phyloP scores from a whole-genome alignment of 306 rosid genomes.

The Trifolium subterraneum region DNA sequence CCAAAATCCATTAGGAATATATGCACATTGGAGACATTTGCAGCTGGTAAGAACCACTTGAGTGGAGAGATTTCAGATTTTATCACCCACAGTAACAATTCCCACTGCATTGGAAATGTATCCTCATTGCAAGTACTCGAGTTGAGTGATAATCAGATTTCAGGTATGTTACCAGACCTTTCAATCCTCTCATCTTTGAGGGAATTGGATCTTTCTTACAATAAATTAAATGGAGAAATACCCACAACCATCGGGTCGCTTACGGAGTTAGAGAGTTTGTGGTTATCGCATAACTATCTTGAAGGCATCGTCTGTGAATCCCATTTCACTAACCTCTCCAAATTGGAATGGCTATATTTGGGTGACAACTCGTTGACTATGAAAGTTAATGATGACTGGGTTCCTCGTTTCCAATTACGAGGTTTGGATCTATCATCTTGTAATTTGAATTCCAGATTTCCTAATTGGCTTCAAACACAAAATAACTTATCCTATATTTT shows the following conservation, averaged over 20 bases:
- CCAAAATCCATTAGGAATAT: conserved; percentile 31
- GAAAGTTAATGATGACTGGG: conserved; percentile 1
- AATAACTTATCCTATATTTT: rapidly evolving
- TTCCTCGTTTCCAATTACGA: conserved; percentile 30
- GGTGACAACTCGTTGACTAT: background rate
- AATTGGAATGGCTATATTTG: rapidly evolving
- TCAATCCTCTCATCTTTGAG: conserved; percentile 5
- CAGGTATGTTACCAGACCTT: conserved; percentile 21
- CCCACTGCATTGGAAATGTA: conserved; percentile 16
- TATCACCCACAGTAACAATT: background rate
- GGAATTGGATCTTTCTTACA: rapidly evolving
- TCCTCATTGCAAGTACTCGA: background rate
- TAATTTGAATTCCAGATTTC: background rate
- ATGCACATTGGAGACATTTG: background rate
- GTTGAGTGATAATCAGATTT: background rate
- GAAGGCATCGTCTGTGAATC: conserved; percentile 4
- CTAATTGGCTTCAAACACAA: conserved; percentile 27
- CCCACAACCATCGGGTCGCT: background rate
- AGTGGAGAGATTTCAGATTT: conserved; percentile 21
- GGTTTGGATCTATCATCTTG: background rate
- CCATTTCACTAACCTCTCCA: conserved; percentile 18
- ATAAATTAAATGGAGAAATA: background rate
- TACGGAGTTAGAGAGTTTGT: rapidly evolving
- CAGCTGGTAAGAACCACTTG: rapidly evolving
- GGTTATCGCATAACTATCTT: rapidly evolving